Evolutionary conservation across 768 basidiomycete species (phyloP).

Genomic region (Tricholoma terreum): DNA sequence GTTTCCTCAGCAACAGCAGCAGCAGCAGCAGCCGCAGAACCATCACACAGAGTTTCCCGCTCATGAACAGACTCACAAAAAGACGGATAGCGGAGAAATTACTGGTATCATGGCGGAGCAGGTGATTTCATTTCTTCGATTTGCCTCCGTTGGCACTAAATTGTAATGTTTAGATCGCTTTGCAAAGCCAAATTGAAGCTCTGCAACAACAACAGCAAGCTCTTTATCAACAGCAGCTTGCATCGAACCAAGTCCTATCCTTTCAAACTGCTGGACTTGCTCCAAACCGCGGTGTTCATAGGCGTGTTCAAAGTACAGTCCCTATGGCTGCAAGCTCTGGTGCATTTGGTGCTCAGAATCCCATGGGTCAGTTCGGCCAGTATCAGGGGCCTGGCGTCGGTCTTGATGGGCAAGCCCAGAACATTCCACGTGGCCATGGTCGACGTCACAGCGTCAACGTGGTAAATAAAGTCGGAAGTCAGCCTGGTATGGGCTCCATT

Average conservation of each 20-base stretch:
- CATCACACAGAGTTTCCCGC: constrained; percentile 21
- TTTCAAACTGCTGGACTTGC: constrained; percentile 75
- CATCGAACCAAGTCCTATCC: constrained; percentile 80
- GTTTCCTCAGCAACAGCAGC: constrained; percentile 57
- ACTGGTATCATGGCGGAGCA: constrained; percentile 95
- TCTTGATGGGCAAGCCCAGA: constrained; percentile 62
- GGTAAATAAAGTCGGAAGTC: constrained; percentile 66
- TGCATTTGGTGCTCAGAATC: constrained; percentile 48
- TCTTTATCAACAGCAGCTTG: constrained; percentile 86
- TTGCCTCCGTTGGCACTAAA: constrained; percentile 5
- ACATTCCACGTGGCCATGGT: constrained; percentile 80
- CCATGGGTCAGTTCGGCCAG: constrained; percentile 68
- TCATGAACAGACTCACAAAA: constrained; percentile 46
- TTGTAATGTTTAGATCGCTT: constrained; percentile 62
- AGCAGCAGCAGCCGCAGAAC: constrained; percentile 2
- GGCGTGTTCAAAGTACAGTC: constrained; percentile 84
- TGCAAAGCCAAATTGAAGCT: constrained; percentile 88
- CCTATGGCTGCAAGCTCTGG: constrained; percentile 52
- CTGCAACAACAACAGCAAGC: constrained; percentile 89
- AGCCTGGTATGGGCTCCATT: constrained; percentile 44
- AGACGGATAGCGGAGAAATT: constrained; percentile 71
- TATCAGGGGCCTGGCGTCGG: constrained; percentile 51
- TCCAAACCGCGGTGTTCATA: constrained; percentile 60
- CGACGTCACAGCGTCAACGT: constrained; percentile 91
- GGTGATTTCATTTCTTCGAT: constrained; percentile 45